Base-by-base conservation (phyloP, 768 basidiomycete genomes). In the Xerocomellus dryophilus region DNA sequence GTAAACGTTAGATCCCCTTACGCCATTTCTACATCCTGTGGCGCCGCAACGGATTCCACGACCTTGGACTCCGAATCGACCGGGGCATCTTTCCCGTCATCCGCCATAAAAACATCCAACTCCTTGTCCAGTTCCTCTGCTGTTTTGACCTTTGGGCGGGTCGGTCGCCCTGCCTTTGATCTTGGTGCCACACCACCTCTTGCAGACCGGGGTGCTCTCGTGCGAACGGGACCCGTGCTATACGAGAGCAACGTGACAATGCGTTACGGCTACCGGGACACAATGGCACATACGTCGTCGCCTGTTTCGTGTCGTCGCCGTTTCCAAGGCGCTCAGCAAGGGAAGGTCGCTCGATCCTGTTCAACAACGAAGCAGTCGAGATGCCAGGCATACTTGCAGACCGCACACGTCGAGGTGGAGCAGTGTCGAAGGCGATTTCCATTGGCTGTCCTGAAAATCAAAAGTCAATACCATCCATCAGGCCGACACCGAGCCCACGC, bases 111-210 rank as follows among this genome's bases (percentile, higher is more conserved):
- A 4, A 85, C 82, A 60, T 97, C 93, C 54, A 97, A 68, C 71
- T 97, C 93, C 68, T 81, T 85, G 69, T 97, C 93, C 54, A 97
- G 72, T 60, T 96, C 90, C 53, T 85, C 88, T 8, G 82, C 88
- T 2, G 88, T 88, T 71, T 90, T 84, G 4, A 81, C 77, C 71
- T 85, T 83, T 64, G 78, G 73, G 20, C 69, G 69, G 12, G 56
- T 53, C 23, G 66, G 54, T 59, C 73, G 66, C 58, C 66, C 64
- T 60, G 51, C 71, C 59, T 54, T 71, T 42, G 65, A 57, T 60
- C 54, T 62, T 5, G 58, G 59, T 20, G 57, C 35, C 4, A 11
- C 7, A 14, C 32, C 47, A 14, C 38, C 56, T 52, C 61, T 64
- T 21, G 57, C 38, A 10, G 63, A 43, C 38, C 72, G 61, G 3